Percentiles rank a stretch among this genome's conserved stretches.
Conservation (phyloP, 768 basidiomycete genomes). For the Hebeloma cylindrosporum region DNA sequence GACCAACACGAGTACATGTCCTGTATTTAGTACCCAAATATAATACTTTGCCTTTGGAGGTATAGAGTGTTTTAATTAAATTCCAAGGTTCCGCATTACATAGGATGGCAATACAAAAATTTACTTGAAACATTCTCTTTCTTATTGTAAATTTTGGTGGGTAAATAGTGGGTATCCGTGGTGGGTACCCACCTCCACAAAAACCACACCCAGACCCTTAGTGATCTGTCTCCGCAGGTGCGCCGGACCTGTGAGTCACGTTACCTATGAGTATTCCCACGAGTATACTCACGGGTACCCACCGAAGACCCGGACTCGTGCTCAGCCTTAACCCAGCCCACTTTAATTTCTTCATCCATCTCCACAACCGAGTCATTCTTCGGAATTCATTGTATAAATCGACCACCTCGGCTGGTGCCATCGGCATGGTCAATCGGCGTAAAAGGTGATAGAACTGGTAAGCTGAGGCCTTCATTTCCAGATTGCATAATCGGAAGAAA, state of each 20-base stretch:
- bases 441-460: conserved; percentile 7
- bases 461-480: conserved; percentile 6
- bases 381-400: conserved; percentile 9
- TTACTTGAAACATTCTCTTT: no score
- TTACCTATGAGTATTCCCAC: conserved; percentile 8
- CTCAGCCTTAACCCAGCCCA: conserved; percentile 13
- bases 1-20: no score
- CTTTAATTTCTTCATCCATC: conserved; percentile 14
- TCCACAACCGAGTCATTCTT: conserved; percentile 7
- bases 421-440: conserved; percentile 1
- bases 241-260: conserved; percentile 7
- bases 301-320: conserved; percentile 3
- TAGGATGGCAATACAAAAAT: no score
- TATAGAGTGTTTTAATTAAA: no score
- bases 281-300: conserved; percentile 1
- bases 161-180: not conserved
- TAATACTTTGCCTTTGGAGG: no score
- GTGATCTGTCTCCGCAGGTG: conserved; percentile 8
- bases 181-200: not conserved
- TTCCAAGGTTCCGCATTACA: no score
- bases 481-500: conserved; percentile 2
- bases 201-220: conserved; percentile 3
- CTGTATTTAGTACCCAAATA: no score
- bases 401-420: conserved; percentile 1
- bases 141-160: no score